Evolutionary conservation across 257 asterid genomes (phyloP), one percentile per base, ranked within the genome.

Genomic region (Petrea volubilis): DNA sequence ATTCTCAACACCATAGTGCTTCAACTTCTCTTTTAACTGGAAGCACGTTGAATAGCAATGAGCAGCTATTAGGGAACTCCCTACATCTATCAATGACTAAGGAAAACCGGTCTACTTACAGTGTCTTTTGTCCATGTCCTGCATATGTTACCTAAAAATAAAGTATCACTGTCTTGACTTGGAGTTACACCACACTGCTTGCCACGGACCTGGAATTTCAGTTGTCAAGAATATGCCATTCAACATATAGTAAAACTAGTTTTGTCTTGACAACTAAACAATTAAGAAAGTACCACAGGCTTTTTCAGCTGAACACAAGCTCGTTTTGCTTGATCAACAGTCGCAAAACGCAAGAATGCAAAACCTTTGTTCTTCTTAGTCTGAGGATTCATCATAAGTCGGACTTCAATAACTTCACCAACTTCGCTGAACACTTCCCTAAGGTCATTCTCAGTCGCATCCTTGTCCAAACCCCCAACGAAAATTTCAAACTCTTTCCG

Each of bases 381-480:
- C 86, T 84, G 98, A 63, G 97, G 85, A 76, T 95, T 95, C 99
- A 92, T 95, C 96, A 92, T 83, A 59, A 95, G 98, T 78, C 98
- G 90, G 74, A 90, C 94, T 77, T 95, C 99, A 52, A 93, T 85
- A 75, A 95, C 86, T 36, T 88, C 99, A 72, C 98, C 99, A 82
- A 92, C 93, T 69, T 83, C 88, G 77, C 91, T 62, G 78, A 95
- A 95, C 67, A 95, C 94, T 74, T 95, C 81, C 82, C 83, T 84
- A 60, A 95, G 95, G 75, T 95, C 99, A 70, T 82, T 87, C 85
- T 95, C 99, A 9, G 92, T 83, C 49, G 99, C 96, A 82, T 92
- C 99, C 91, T 95, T 95, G 87, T 92, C 98, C 81, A 95, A 81
- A 47, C 99, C 99, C 56, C 99, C 98, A 38, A 95, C 94, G 82